phyloP scores from a whole-genome alignment of 2,329 filamentous ascomycete genomes.

The Aspergillus aculeatus region DNA sequence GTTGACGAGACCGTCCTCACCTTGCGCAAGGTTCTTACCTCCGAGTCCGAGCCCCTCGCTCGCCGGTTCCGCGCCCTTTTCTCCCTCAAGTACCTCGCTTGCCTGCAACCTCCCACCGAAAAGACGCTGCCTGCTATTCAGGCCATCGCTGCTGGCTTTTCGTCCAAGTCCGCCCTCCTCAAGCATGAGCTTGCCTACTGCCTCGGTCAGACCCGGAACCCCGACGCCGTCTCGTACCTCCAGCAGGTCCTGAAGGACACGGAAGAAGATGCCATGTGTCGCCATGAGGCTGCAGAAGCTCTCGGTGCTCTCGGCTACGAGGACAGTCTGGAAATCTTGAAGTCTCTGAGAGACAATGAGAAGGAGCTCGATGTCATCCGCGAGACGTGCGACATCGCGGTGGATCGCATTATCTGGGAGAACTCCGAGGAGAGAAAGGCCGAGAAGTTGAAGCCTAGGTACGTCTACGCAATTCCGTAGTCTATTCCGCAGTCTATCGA shows the following conservation, averaged over 20 bases:
- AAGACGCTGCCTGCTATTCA: constrained; percentile 64
- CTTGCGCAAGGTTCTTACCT: constrained; percentile 70
- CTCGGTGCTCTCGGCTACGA: constrained; percentile 80
- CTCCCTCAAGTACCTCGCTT: constrained; percentile 91
- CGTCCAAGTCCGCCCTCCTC: constrained; percentile 80
- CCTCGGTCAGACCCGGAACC: constrained; percentile 82
- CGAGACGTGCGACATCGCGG: constrained; percentile 96
- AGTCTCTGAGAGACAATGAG: constrained; percentile 68
- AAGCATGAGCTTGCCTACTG: constrained; percentile 99
- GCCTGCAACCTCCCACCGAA: constrained; percentile 57
- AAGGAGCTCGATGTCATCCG: constrained; percentile 78
- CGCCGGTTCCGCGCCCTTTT: constrained; percentile 94
- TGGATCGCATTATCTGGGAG: constrained; percentile 92
- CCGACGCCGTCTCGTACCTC: constrained; percentile 70
- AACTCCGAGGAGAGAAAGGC: constrained; percentile 67
- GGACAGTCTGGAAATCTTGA: constrained; percentile 71
- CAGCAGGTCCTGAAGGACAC: constrained; percentile 71
- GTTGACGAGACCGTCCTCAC: constrained; percentile 41
- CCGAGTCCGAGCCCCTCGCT: constrained; percentile 78
- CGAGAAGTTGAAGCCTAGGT: constrained; percentile 83
- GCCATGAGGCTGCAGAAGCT: constrained; percentile 95
- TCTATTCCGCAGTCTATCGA: not conserved
- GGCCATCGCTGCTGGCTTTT: constrained; percentile 85
- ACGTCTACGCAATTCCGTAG: constrained; percentile 25
- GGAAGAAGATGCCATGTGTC: constrained; percentile 88